These are phyloP conservation scores for Pyronema omphalodes DNA, from an alignment of 495 filamentous ascomycete genomes.

Conservation along the genomic window DNA sequence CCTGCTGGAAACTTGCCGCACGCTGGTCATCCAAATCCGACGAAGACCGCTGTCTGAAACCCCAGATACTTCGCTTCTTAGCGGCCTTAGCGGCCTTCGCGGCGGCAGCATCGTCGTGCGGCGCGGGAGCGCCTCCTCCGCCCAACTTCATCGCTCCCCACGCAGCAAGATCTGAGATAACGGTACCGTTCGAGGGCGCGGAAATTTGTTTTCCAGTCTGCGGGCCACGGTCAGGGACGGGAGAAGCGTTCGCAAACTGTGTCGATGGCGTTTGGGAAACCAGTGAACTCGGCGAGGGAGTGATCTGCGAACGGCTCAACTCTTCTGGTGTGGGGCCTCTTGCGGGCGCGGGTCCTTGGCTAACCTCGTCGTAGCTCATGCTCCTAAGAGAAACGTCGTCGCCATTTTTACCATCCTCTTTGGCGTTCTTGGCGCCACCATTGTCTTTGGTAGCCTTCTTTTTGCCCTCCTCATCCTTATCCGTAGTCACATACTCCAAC, in stretches of 20 bases:
- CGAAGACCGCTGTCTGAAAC: constrained; percentile 54
- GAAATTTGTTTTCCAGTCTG: constrained; percentile 48
- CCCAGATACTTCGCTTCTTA: constrained; percentile 88
- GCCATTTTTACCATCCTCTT: constrained; percentile 23
- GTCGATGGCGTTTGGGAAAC: constrained; percentile 20
- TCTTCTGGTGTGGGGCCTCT: constrained; percentile 30
- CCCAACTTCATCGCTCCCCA: constrained; percentile 42
- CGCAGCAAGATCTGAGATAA: constrained; percentile 67
- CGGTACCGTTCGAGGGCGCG: constrained; percentile 62
- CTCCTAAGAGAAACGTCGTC: constrained; percentile 36
- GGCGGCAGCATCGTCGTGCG: not conserved
- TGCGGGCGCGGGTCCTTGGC: constrained; percentile 50
- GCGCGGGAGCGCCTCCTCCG: not conserved
- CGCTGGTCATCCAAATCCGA: constrained; percentile 32
- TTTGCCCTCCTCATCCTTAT: constrained; percentile 36
- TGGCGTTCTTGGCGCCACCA: constrained; percentile 28
- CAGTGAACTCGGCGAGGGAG: constrained; percentile 31
- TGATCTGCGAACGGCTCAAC: constrained; percentile 21
- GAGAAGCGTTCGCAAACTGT: constrained; percentile 20
- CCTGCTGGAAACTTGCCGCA: constrained; percentile 6
- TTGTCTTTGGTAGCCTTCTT: constrained; percentile 36
- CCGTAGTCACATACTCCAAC: constrained; percentile 65
- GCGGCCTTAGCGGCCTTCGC: constrained; percentile 41
- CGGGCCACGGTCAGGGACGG: constrained; percentile 7
- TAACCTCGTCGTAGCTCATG: constrained; percentile 68